Evolutionary conservation across 164 flowering plant species (phyloP).

Genomic region (Chimonanthus praecox): DNA sequence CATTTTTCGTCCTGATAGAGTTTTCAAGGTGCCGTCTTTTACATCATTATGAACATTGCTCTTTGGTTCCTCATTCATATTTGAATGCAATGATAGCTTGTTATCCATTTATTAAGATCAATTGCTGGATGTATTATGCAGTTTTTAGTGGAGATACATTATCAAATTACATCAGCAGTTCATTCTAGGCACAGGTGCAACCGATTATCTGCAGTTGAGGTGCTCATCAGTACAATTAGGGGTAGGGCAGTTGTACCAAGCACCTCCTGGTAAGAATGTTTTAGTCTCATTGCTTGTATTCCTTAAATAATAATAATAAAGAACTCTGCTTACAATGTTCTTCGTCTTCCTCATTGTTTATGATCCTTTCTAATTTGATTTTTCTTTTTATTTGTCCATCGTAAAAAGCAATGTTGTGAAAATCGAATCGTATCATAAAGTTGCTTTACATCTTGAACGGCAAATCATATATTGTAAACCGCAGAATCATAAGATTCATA

Average conservation of each 20-base stretch:
- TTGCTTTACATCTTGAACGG: background rate
- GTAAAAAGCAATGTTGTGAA: background rate
- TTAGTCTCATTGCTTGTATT: no score
- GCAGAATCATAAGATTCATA: no score
- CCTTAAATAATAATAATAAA: no score
- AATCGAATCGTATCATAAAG: background rate
- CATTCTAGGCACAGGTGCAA: conserved; percentile 69
- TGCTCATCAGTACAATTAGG: conserved; percentile 63
- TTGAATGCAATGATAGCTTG: background rate
- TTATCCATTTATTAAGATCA: background rate
- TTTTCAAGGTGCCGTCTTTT: conserved; percentile 59
- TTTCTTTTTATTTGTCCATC: no score
- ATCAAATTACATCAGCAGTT: conserved; percentile 68
- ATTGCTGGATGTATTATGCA: conserved; percentile 25
- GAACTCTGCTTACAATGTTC: no score
- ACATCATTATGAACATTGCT: background rate
- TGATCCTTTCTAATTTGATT: no score
- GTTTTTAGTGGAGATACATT: conserved; percentile 82
- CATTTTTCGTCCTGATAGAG: conserved; percentile 91
- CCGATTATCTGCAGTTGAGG: conserved; percentile 73
- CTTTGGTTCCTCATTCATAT: background rate
- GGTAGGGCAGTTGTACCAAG: conserved; percentile 66
- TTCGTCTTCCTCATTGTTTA: no score
- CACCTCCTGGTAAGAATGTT: conserved; percentile 60
- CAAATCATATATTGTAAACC: no score